Evolutionary conservation across 1,284 basidiomycete genomes (phyloP).

Genomic region (Xanthoconium separans): DNA sequence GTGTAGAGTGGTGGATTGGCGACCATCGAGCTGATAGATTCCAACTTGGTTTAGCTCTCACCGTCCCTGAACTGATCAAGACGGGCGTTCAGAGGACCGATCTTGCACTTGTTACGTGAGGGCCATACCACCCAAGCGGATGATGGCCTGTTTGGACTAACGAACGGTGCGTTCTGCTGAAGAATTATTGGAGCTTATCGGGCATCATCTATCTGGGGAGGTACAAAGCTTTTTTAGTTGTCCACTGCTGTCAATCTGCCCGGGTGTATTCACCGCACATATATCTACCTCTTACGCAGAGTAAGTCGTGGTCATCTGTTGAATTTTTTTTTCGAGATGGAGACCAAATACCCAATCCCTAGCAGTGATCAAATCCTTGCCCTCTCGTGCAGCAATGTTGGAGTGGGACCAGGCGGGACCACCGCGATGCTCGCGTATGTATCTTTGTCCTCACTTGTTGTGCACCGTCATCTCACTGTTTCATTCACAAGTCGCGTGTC

Average conservation of each 20-base stretch:
- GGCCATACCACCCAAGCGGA: conserved; percentile 13
- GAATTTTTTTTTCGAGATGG: conserved; percentile 25
- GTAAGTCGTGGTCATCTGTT: conserved; percentile 19
- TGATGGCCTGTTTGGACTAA: conserved; percentile 13
- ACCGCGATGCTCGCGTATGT: conserved; percentile 76
- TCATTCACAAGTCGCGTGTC: conserved; percentile 50
- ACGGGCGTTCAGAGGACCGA: conserved; percentile 13
- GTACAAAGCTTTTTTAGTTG: conserved; percentile 12
- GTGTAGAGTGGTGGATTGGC: conserved; percentile 20
- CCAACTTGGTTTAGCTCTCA: conserved; percentile 22
- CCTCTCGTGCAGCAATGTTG: conserved; percentile 62
- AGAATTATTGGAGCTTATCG: conserved; percentile 28
- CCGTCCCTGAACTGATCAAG: conserved; percentile 14
- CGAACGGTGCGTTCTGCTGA: conserved; percentile 12
- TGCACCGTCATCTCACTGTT: conserved; percentile 15
- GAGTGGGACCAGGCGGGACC: conserved; percentile 72
- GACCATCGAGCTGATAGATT: conserved; percentile 21
- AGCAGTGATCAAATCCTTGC: conserved; percentile 49
- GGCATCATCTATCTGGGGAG: conserved; percentile 21
- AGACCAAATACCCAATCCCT: conserved; percentile 33
- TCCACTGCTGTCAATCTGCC: conserved; percentile 18
- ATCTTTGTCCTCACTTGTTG: conserved; percentile 8
- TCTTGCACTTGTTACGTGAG: conserved; percentile 24
- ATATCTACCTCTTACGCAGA: conserved; percentile 22
- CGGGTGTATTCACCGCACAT: conserved; percentile 17